Evolutionary conservation across 2,329 filamentous ascomycete genomes (phyloP), one percentile per base, ranked within the genome.

Genomic region (Sporothrix pallida): DNA sequence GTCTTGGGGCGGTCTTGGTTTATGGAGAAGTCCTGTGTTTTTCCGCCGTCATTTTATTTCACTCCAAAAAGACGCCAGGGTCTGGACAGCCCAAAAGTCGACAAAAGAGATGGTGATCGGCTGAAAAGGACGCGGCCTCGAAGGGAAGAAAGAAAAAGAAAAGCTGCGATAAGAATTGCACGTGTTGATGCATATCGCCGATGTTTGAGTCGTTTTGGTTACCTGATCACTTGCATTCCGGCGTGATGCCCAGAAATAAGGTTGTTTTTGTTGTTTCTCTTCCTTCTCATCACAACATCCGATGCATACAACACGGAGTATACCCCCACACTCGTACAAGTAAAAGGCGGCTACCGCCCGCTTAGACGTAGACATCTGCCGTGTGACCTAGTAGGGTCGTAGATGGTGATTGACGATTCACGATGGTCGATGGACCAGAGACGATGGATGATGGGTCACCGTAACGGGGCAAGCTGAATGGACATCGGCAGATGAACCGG

Each of bases 281-380:
- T 1, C 31, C 3, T 46, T 46, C 9, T 13, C 3, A n/a, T 46
- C 13, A n/a, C 58, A 62, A 62, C 31, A 37, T 37, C 31, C 10
- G 17, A 23, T n/a, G 60, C 37, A 65, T 44, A 65, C 60, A 65
- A 46, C 31, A 13, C 60, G 60, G 60, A 23, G 10, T 46, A 65
- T 65, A 46, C 37, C 37, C n/a, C 37, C 37, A 15, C 60, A 65
- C n/a, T 46, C n/a, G 37, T 65, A 46, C 26, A 37, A 17, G 23
- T 12, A 37, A 15, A 31, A 10, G 52, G 20, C 52, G 52, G 20
- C 20, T 23, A 13, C 23, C 15, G 26, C 56, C 56, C 56, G 20
- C 20, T 56, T 37, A 37, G 31, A 23, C n/a, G 52, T 23, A 26
- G 56, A 31, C 10, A 58, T 58, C 56, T 58, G 56, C 56, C 56